Evolutionary conservation across 306 rosid genomes (phyloP), one percentile per base, ranked within the genome.

Genomic region (Fragaria ananassa): DNA sequence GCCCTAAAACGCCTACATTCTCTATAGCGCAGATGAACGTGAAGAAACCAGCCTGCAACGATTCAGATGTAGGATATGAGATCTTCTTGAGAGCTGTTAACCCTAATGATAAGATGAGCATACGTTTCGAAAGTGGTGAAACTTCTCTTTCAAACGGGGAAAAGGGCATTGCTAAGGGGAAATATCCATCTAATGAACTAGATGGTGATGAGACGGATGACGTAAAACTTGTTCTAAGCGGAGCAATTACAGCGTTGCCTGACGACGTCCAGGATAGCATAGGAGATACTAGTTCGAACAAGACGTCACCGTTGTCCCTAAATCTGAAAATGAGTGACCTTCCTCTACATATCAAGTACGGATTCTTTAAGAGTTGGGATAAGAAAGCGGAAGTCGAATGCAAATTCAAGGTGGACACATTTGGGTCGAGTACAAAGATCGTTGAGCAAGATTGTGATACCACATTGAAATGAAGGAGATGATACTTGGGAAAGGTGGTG

Each of bases 1-100:
- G 12, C 73, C 93, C 88, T 2, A 29, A 8, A 23, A 79, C n/a
- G 2, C 93, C 93, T 56, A 12, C 21, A 0, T 87, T 89, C 66
- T 8, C 82, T 0, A 47, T 89, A 46, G n/a, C 60, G 0, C 11
- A 61, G 2, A 23, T 87, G 8, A 29, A 1, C 10, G 78, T 81
- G 1, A 82, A 63, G 27, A 54, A 42, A 1, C 53, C 9, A 11
- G 10, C 31, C 14, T 9, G 29, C 31, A 68, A 17, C 21, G 44
- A 37, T 56, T 73, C 68, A 49, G 47, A 29, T 11, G 78, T 76
- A 0, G 29, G 21, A 1, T 89, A 81, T 5, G 76, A 80, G 68
- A 44, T 89, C 34, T 79, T 46, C 2, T 35, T 91, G 75, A 69
- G 14, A 53, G 84, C 45, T 3, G 75, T 21, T 8, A 91, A 91